A percentile compares a stretch with the other conserved stretches of the same genome.
phyloP scores from a whole-genome alignment of 1,139 yeast species.

The Pichia sp. region DNA sequence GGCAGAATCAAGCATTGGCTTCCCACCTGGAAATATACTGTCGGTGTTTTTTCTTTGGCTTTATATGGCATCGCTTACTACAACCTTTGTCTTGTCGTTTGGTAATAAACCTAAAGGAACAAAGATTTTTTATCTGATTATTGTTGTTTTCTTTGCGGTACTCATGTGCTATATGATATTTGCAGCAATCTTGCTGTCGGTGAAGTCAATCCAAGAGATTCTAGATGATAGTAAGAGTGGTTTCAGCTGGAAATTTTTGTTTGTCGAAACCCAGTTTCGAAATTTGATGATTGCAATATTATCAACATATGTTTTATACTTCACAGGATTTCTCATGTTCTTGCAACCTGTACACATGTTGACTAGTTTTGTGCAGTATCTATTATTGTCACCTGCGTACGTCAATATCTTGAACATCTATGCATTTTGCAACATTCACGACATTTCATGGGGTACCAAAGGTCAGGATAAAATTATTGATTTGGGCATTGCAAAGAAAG shows the following conservation, averaged over 20 bases:
- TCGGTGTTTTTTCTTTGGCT: constrained; percentile 86
- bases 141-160: constrained; percentile 83
- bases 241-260: constrained; percentile 45
- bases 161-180: constrained; percentile 90
- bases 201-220: constrained; percentile 50
- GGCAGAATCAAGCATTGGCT: constrained; percentile 46
- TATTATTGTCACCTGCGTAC: constrained; percentile 69
- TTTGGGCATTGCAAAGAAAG: constrained; percentile 62
- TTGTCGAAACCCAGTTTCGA: constrained; percentile 64
- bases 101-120: constrained; percentile 97
- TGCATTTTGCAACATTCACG: constrained; percentile 82
- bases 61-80: constrained; percentile 79
- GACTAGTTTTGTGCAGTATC: constrained; percentile 67
- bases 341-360: constrained; percentile 79
- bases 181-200: constrained; percentile 81
- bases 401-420: constrained; percentile 76
- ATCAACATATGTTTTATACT: constrained; percentile 79
- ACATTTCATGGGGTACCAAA: constrained; percentile 86
- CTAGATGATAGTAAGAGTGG: constrained; percentile 41
- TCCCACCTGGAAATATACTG: constrained; percentile 61
- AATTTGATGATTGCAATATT: constrained; percentile 82
- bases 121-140: constrained; percentile 72
- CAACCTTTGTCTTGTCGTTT: constrained; percentile 85
- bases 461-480: constrained; percentile 62
- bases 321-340: constrained; percentile 68